phyloP scores from a whole-genome alignment of 805 yeast genomes.

The Metschnikowia arizonensis region DNA sequence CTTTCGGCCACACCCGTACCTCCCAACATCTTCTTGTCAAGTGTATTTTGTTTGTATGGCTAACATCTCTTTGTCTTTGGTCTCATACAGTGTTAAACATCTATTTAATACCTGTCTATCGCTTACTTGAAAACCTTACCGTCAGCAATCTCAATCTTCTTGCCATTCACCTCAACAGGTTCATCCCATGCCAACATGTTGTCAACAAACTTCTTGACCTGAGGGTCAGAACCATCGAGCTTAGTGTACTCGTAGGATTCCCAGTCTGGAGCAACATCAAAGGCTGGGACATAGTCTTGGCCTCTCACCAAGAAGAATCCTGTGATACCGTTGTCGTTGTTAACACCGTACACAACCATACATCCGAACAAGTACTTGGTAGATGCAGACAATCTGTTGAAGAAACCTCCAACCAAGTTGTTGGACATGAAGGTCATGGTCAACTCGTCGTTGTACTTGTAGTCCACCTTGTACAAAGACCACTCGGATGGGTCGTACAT shows the following conservation, averaged over 20 bases:
- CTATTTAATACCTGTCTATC: not conserved
- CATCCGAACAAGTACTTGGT: conserved; percentile 92
- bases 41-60: too few species aligned
- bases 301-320: conserved; percentile 97
- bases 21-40: too few species aligned
- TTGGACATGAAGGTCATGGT: conserved; percentile 97
- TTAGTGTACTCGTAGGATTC: conserved; percentile 84
- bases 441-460: conserved; percentile 97
- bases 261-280: conserved; percentile 99
- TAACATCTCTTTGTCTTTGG: too few species aligned
- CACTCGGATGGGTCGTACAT: conserved; percentile 88
- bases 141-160: conserved; percentile 83
- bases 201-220: conserved; percentile 73
- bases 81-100: too few species aligned
- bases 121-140: conserved; percentile 93
- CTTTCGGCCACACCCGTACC: too few species aligned
- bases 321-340: conserved; percentile 95
- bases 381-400: conserved; percentile 89
- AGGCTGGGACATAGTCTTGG: conserved; percentile 84
- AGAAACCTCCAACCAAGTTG: conserved; percentile 97
- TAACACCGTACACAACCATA: conserved; percentile 95
- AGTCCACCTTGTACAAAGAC: conserved; percentile 92
- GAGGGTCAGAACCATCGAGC: conserved; percentile 74
- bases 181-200: conserved; percentile 98
- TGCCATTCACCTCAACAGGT: conserved; percentile 80